Base-by-base conservation (phyloP, 1,139 yeast genomes). In the Yamadazyma conglobata region DNA sequence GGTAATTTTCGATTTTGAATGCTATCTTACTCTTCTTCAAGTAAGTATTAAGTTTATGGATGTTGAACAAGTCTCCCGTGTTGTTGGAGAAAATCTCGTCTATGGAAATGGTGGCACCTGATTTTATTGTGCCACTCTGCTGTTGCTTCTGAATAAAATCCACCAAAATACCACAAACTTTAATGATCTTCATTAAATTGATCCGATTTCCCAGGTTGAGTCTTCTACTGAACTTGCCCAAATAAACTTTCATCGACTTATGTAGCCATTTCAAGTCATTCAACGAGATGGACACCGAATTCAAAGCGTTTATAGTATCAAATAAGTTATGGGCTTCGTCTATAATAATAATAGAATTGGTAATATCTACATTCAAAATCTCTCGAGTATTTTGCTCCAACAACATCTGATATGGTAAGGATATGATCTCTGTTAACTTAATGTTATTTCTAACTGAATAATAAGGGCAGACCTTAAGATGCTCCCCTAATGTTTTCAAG, bases 271-370 rank as follows among this genome's bases (percentile, higher is more conserved):
- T 35, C 9, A 85, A 58, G 18, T 84, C 89, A 0, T 44, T 34
- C 1, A 64, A 46, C 0, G 82, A 64, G 1, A 89, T 61, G 3
- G 72, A 55, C 1, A 77, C 70, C 0, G 96, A 86, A 46, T 83
- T 72, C 39, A 89, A 60, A 1, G 84, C 63, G 2, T 81, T 73
- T 4, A 89, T 77, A 0, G 89, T 79, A 44, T 88, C 96, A 19
- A 88, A 52, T 24, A 89, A 60, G 50, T 89, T 89, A 51, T 89
- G 98, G 0, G 97, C 97, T 50, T 89, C 98, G 51, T 89, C 98
- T 22, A 89, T 80, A 3, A 91, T 73, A 1, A 91, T 74, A 5
- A 89, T 72, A 0, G 91, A 70, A 37, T 77, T 71, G 31, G 71
- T 68, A 10, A 89, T 50, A 28, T 79, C 68, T 5, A 89, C 52